Percentiles rank a stretch among this genome's conserved stretches.
These are phyloP conservation scores for Prinsepia uniflora DNA, from an alignment of 306 rosid genomes.

Conservation along the genomic window DNA sequence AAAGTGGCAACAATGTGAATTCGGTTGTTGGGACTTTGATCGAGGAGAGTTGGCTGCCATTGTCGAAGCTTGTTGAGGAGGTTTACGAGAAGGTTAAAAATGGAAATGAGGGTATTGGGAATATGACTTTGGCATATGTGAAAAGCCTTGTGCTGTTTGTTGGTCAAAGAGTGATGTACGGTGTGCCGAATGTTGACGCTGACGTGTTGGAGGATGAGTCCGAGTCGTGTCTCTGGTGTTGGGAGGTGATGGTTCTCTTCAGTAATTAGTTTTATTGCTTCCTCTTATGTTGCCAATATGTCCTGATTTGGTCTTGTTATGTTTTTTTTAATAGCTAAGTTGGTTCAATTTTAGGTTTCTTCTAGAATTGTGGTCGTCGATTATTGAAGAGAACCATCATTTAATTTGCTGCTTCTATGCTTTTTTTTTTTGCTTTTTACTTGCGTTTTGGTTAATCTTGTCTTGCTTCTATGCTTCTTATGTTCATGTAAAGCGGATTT, in stretches of 20 bases:
- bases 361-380: not conserved
- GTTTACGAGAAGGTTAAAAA: constrained; percentile 38
- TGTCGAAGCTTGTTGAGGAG: constrained; percentile 68
- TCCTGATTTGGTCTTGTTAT: not conserved
- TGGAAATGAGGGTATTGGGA: constrained; percentile 26
- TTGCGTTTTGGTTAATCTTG: not conserved
- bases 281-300: not conserved
- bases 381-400: no score
- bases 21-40: constrained; percentile 56
- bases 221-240: constrained; percentile 80
- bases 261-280: not conserved
- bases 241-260: constrained; percentile 63
- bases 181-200: constrained; percentile 72
- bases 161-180: constrained; percentile 78
- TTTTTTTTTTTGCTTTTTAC: not conserved
- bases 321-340: not conserved
- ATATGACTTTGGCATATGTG: constrained; percentile 54
- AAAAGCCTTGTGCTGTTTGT: constrained; percentile 58
- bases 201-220: constrained; percentile 83
- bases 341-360: not conserved
- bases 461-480: not conserved
- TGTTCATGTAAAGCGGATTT: constrained; percentile 3
- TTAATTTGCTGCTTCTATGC: no score
- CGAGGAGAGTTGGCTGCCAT: constrained; percentile 77
- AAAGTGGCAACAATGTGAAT: constrained; percentile 30